These are phyloP conservation scores for Chaetomium globosum DNA, from an alignment of 2,329 filamentous ascomycete genomes.

Conservation along the genomic window DNA sequence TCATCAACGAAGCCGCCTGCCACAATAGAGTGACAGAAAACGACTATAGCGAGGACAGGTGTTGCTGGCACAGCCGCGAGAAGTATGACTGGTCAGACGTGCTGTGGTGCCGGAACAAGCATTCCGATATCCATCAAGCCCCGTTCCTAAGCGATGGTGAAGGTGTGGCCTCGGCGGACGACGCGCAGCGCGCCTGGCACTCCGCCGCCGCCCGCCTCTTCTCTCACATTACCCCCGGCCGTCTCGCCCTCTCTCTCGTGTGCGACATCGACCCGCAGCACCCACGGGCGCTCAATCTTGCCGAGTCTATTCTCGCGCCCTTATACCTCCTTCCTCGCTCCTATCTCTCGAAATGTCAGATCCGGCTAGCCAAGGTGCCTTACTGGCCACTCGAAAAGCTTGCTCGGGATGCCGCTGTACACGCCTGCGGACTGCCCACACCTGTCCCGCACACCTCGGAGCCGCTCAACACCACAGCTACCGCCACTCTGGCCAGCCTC, in stretches of 20 bases:
- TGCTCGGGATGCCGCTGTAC: slow-evolving; percentile 11
- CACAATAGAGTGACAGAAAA: slow-evolving; percentile 10
- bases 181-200: slow-evolving; percentile 7
- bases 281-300: slow-evolving; percentile 15
- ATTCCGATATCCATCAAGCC: slow-evolving; percentile 9
- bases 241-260: slow-evolving; percentile 17
- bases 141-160: slow-evolving; percentile 11
- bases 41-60: not conserved
- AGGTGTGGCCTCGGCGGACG: not conserved
- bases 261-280: slow-evolving; percentile 17
- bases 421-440: slow-evolving; percentile 13
- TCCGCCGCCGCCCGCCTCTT: slow-evolving; percentile 19
- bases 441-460: slow-evolving; percentile 1
- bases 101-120: slow-evolving; percentile 11
- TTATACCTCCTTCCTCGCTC: slow-evolving; percentile 14
- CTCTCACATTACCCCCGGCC: slow-evolving; percentile 13
- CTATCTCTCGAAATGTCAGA: slow-evolving; percentile 14
- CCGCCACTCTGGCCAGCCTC: slow-evolving; percentile 12
- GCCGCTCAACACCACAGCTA: not conserved
- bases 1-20: slow-evolving; percentile 12
- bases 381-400: slow-evolving; percentile 13
- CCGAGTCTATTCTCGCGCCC: slow-evolving; percentile 17
- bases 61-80: not conserved
- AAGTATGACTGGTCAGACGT: not conserved
- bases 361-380: slow-evolving; percentile 12